These are phyloP conservation scores for Penicillium sp. DNA, from an alignment of 2,329 filamentous ascomycete genomes.

Conservation along the genomic window DNA sequence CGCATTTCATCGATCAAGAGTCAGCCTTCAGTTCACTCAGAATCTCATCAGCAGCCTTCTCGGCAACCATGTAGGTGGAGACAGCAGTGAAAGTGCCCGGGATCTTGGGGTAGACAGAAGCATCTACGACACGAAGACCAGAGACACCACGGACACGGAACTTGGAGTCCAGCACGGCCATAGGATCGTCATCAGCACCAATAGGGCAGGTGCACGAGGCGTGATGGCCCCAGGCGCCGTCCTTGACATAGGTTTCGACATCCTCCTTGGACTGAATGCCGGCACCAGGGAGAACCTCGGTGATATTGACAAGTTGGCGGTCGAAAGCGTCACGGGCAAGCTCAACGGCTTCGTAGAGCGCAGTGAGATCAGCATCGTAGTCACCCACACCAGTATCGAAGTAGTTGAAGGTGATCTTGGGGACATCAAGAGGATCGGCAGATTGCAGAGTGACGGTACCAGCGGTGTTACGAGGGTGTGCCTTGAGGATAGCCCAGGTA, in stretches of 20 bases:
- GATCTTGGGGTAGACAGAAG: slow-evolving; percentile 59
- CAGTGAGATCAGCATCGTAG: slow-evolving; percentile 17
- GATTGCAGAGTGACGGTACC: slow-evolving; percentile 67
- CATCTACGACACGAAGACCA: slow-evolving; percentile 65
- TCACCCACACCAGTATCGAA: slow-evolving; percentile 46
- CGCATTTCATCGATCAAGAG: background rate
- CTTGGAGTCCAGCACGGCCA: slow-evolving; percentile 59
- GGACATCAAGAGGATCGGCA: slow-evolving; percentile 65
- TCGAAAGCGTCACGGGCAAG: slow-evolving; percentile 55
- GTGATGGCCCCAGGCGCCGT: slow-evolving; percentile 62
- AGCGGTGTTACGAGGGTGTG: slow-evolving; percentile 64
- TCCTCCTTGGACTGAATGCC: slow-evolving; percentile 22
- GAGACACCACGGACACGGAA: slow-evolving; percentile 61
- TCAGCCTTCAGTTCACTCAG: slow-evolving; percentile 19
- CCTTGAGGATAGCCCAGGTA: slow-evolving; percentile 59
- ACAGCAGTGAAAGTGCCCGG: slow-evolving; percentile 58
- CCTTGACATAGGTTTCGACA: slow-evolving; percentile 43
- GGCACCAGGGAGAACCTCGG: slow-evolving; percentile 47
- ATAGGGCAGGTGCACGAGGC: slow-evolving; percentile 60
- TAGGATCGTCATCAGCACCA: slow-evolving; percentile 56
- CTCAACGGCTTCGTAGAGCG: slow-evolving; percentile 27
- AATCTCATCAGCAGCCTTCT: slow-evolving; percentile 66
- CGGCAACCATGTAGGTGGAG: slow-evolving; percentile 60
- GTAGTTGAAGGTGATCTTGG: slow-evolving; percentile 67
- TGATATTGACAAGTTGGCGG: slow-evolving; percentile 46